Percentiles rank a stretch among this genome's conserved stretches.
Evolutionary conservation across 140 eudicot genomes (phyloP).

Genomic region (Anethum foeniculum): DNA sequence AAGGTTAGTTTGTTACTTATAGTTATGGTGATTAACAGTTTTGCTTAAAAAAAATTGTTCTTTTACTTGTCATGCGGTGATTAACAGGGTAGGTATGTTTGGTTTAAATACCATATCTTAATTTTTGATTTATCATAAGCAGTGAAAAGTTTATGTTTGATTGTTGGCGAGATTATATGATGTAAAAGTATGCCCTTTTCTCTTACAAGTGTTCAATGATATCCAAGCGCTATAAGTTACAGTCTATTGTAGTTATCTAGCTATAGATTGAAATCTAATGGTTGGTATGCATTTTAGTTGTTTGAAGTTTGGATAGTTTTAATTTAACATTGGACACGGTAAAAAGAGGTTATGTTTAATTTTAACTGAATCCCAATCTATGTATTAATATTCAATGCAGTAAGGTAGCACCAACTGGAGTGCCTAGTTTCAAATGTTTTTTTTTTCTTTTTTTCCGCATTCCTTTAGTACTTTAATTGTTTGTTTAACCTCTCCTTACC

Average conservation of each 20-base stretch:
- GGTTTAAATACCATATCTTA: background rate
- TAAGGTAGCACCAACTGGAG: background rate
- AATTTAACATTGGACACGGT: background rate
- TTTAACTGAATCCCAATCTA: background rate
- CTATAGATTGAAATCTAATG: background rate
- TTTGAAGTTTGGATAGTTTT: background rate
- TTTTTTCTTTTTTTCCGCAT: background rate
- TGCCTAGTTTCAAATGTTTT: conserved; percentile 2
- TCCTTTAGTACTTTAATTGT: background rate
- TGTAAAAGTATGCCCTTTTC: background rate
- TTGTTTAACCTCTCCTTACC: background rate
- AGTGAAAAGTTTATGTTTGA: background rate
- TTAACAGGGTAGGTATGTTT: background rate
- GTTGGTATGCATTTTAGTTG: background rate
- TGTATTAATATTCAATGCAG: background rate
- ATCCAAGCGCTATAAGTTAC: background rate
- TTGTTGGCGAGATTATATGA: background rate
- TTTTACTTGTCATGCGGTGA: background rate
- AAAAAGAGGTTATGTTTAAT: background rate
- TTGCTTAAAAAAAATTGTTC: background rate
- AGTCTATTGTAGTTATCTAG: background rate
- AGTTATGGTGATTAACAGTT: background rate
- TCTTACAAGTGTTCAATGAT: background rate
- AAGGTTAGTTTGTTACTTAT: background rate
- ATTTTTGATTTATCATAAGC: background rate